Base-by-base conservation (phyloP, 139 green algal species). In the Picochlorum sp. region DNA sequence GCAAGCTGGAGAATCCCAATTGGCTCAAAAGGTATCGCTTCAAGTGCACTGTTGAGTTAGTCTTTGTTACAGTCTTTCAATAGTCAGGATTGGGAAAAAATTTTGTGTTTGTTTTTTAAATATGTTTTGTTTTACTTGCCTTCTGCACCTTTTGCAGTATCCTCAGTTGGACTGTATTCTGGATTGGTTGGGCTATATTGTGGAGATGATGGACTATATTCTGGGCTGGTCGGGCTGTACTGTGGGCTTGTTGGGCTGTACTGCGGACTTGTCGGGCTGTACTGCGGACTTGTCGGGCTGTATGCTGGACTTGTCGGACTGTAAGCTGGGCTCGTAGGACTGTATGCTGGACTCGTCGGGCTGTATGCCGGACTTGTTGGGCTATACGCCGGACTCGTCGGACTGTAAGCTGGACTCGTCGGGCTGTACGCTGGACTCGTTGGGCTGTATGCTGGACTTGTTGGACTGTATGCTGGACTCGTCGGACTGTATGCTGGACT, bases 201-300 rank as follows among this genome's bases (percentile, higher is more conserved):
- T 3, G 81, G 84, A 0, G 28, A 77, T 1, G 86, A 87, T 50
- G 86, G 84, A 10, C 62, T 82, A 69, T 92, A 94, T 23, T 75
- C 71, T 2, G 88, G 90, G 6, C 61, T 79, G 2, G 81, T 93
- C 30, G 83, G 84, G 8, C 74, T 88, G 65, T 90, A 92, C 0
- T 71, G 57, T 1, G 88, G 84, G 3, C 67, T 84, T 1, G 85
- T 89, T 6, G 88, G 83, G 13, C 38, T 73, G 63, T 84, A 89
- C 2, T 41, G 65, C n/a, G 77, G 49, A 13, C 24, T 76, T 0
- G 85, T 84, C 1, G 85, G 83, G 20, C 45, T 74, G 55, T 86
- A 83, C 21, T 3, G 47, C 68, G 77, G 49, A 13, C 24, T 76
- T 0, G 85, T 84, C 1, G 85, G 83, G 16, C 45, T 74, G 55